These are phyloP conservation scores for Lolium perenne DNA, from an alignment of 176 grass and related monocot genomes.

Conservation along the genomic window DNA sequence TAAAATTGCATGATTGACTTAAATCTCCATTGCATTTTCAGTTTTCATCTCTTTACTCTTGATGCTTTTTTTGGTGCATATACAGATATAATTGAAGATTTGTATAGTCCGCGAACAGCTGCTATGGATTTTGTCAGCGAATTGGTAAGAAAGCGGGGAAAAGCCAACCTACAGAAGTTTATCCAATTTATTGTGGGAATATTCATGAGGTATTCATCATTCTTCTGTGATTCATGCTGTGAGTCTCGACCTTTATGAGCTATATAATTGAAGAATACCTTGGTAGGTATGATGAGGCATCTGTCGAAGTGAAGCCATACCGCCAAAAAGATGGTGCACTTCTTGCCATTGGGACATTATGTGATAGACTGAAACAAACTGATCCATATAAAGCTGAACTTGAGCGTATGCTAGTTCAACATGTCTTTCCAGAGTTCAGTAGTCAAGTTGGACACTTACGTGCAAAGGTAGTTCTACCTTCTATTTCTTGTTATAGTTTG, in stretches of 20 bases:
- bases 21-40: constrained; percentile 8
- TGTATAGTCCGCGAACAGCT: constrained; percentile 91
- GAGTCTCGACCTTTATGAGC: constrained; percentile 8
- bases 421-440: constrained; percentile 86
- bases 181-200: constrained; percentile 88
- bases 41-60: constrained; percentile 12
- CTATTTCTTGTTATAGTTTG: constrained; percentile 22
- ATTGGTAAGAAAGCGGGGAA: constrained; percentile 86
- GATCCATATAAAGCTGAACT: constrained; percentile 87
- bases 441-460: constrained; percentile 80
- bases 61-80: constrained; percentile 7
- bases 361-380: constrained; percentile 93
- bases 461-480: constrained; percentile 65
- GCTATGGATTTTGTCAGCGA: constrained; percentile 96
- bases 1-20: constrained; percentile 42
- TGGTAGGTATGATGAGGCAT: constrained; percentile 75
- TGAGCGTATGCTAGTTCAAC: constrained; percentile 87
- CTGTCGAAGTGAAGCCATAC: constrained; percentile 72
- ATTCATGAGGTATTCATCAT: constrained; percentile 67
- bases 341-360: constrained; percentile 95
- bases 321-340: constrained; percentile 96
- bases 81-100: constrained; percentile 92
- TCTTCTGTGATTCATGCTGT: constrained; percentile 8
- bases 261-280: constrained; percentile 42
- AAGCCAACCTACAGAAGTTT: constrained; percentile 84